phyloP scores from a whole-genome alignment of 345 rosid species.

The Orychophragmus violaceus region DNA sequence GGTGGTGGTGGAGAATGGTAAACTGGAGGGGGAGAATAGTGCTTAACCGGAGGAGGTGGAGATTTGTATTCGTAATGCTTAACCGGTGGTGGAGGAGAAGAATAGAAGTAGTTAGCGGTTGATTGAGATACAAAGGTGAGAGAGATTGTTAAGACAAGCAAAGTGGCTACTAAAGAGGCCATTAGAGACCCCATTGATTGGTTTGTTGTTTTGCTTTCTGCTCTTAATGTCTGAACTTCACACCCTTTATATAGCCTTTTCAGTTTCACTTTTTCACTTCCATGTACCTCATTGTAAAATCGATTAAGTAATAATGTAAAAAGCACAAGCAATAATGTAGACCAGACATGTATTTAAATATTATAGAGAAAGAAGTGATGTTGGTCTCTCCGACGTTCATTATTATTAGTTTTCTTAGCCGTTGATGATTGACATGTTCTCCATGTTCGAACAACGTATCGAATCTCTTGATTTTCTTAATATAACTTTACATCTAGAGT shows the following conservation, averaged over 20 bases:
- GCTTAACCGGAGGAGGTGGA: slow-evolving; percentile 27
- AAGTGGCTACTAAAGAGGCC: slow-evolving; percentile 27
- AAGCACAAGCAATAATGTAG: slow-evolving; percentile 8
- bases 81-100: slow-evolving; percentile 35
- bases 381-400: neutral
- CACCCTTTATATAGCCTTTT: slow-evolving; percentile 29
- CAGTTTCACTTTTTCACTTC: neutral
- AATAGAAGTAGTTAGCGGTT: slow-evolving; percentile 28
- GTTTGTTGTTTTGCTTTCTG: slow-evolving; percentile 16
- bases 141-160: slow-evolving; percentile 28
- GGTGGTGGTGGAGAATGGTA: slow-evolving; percentile 30
- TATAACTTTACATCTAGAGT: slow-evolving; percentile 5
- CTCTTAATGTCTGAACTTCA: neutral
- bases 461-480: slow-evolving; percentile 14
- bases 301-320: neutral
- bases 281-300: slow-evolving; percentile 3
- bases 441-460: slow-evolving; percentile 21
- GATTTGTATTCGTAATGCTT: slow-evolving; percentile 25
- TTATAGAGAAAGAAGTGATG: slow-evolving; percentile 5
- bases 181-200: slow-evolving; percentile 33
- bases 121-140: slow-evolving; percentile 23
- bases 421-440: slow-evolving; percentile 29
- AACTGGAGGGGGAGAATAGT: slow-evolving; percentile 27
- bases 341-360: slow-evolving; percentile 15
- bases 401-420: neutral